Evolutionary conservation across 2,329 filamentous ascomycete genomes (phyloP).

Genomic region (Fusarium concolor): DNA sequence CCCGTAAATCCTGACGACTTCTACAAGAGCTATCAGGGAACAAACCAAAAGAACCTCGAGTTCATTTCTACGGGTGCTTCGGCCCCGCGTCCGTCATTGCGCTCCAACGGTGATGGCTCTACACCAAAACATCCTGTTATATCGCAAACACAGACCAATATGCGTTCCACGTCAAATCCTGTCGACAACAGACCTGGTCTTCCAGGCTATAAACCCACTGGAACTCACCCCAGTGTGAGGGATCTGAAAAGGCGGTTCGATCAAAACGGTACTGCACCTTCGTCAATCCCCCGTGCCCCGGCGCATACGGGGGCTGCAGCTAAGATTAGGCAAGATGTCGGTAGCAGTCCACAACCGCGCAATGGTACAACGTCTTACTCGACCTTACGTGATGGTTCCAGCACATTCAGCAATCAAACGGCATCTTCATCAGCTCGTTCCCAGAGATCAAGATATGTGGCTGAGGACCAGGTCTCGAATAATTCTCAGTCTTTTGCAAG

Average conservation of each 20-base stretch:
- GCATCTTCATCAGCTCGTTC: conserved; percentile 48
- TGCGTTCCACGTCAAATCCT: conserved; percentile 69
- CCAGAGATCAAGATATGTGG: conserved; percentile 60
- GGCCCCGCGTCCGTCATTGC: conserved; percentile 57
- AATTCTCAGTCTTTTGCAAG: conserved; percentile 70
- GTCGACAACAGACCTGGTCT: conserved; percentile 57
- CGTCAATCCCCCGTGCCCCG: conserved; percentile 53
- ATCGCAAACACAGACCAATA: conserved; percentile 54
- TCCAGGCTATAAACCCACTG: conserved; percentile 48
- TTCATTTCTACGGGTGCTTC: conserved; percentile 53
- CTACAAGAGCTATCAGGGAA: conserved; percentile 62
- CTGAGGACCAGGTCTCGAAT: conserved; percentile 64
- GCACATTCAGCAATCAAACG: conserved; percentile 36
- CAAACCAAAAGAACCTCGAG: conserved; percentile 53
- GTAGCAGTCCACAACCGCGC: conserved; percentile 50
- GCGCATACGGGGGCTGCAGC: conserved; percentile 50
- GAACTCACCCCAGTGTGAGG: conserved; percentile 76
- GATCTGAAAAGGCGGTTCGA: conserved; percentile 85
- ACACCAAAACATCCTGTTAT: conserved; percentile 61
- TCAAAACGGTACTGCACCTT: conserved; percentile 59
- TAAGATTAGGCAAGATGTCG: conserved; percentile 49
- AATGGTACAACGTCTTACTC: conserved; percentile 56
- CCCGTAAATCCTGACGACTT: conserved; percentile 66
- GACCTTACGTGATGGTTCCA: conserved; percentile 52
- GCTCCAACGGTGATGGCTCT: conserved; percentile 63